Evolutionary conservation across 139 green algal species (phyloP).

Genomic region (Closterium sp.): DNA sequence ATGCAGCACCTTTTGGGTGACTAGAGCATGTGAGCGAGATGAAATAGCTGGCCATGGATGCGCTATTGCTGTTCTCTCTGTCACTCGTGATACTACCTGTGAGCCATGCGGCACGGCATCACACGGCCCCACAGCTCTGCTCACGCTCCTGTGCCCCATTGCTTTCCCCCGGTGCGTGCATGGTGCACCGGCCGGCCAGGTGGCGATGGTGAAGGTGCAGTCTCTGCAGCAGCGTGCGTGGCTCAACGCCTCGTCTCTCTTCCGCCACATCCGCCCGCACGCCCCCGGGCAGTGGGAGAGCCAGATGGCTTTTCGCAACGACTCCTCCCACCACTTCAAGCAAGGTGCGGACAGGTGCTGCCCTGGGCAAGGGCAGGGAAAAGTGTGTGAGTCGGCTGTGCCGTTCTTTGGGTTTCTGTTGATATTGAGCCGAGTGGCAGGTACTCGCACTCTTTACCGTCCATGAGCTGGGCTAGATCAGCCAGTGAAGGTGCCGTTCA

Average conservation of each 20-base stretch:
- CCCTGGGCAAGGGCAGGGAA: neutral
- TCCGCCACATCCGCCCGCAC: conserved; percentile 2
- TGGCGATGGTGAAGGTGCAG: conserved; percentile 14
- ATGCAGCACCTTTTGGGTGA: too few relatives aligned
- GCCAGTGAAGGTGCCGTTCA: neutral
- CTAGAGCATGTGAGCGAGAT: too few relatives aligned
- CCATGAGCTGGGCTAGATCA: neutral
- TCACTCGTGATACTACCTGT: too few relatives aligned
- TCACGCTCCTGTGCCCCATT: too few relatives aligned
- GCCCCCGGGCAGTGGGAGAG: conserved; percentile 17
- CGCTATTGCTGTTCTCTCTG: too few relatives aligned
- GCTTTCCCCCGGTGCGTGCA: too few relatives aligned
- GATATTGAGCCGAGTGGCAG: neutral
- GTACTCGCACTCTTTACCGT: neutral
- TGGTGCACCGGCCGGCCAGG: neutral
- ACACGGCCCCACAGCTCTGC: neutral
- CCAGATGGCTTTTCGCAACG: conserved; percentile 19
- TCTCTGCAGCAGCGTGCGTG: neutral
- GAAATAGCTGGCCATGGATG: too few relatives aligned
- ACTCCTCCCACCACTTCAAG: neutral
- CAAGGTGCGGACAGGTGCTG: neutral
- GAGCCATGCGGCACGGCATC: too few relatives aligned
- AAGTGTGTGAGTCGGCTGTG: neutral
- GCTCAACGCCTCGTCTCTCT: conserved; percentile 9
- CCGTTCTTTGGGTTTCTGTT: neutral